Base-by-base conservation (phyloP, 352 stramenopile species). In the Phytophthora rubi region DNA sequence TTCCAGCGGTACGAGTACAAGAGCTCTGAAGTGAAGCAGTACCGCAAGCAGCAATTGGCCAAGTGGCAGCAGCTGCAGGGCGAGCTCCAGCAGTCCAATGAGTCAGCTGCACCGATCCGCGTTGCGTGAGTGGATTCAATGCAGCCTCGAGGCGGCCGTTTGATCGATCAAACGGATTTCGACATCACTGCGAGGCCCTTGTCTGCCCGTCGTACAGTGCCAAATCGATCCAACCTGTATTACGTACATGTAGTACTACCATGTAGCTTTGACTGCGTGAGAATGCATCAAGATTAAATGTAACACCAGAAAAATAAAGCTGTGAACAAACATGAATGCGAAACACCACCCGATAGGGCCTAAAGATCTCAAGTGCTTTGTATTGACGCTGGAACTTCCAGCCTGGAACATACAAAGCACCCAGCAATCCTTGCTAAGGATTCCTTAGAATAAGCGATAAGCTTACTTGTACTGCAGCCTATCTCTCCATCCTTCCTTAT, bases 1-100 rank as follows among this genome's bases (percentile, higher is more conserved):
- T 78, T 83, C 67, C 73, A 86, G 53, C 73, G 84, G 28, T 94
- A 94, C 65, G 74, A 76, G 68, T 96, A 96, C 86, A 80, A 93
- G 48, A 86, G 83, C 65, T 70, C 80, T 12, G 68, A 83, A 52
- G 86, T 96, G 53, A 67, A 79, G 55, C 66, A 83, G 54, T 96
- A 96, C 65, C 88, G 88, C 61, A 87, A 90, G 70, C 49, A 81
- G 71, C 82, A 85, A 52, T 62, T 95, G 63, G 80, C 81, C 18
- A 84, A 86, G 60, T 95, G 85, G 86, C 70, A 74, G 4, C 62
- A 77, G 54, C 62, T 70, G 7, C 55, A 77, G 21, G 47, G 56
- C 7, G 53, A 77, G 5, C 60, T 69, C 3, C 49, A 74, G 3
- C 63, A 71, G 6, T 55, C 64, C 16, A 71, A 73, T 4, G 62